Evolutionary conservation across 1,139 yeast genomes (phyloP).

Genomic region (Pichia sorboxylosa): DNA sequence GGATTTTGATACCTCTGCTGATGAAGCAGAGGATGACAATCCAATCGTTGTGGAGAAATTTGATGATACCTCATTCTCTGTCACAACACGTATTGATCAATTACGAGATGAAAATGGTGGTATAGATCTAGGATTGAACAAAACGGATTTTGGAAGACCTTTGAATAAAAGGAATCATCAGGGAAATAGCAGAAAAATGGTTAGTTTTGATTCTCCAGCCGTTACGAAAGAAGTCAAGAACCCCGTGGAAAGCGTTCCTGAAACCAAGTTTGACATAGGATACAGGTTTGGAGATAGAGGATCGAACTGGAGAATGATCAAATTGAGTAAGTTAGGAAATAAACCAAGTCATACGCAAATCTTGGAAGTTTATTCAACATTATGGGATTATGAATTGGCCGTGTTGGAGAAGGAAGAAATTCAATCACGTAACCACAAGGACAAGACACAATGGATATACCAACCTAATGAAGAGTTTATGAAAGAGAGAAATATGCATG

Average conservation of each 20-base stretch:
- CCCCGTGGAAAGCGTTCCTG: not conserved
- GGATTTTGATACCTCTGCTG: slow-evolving; percentile 16
- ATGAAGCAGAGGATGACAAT: slow-evolving; percentile 9
- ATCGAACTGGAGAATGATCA: slow-evolving; percentile 27
- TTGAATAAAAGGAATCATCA: not conserved
- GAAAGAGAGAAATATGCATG: slow-evolving; percentile 1
- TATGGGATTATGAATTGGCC: slow-evolving; percentile 19
- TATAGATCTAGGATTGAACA: slow-evolving; percentile 8
- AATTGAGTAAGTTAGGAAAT: slow-evolving; percentile 15
- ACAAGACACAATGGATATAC: slow-evolving; percentile 10
- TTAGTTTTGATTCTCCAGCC: slow-evolving; percentile 3
- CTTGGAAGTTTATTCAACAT: slow-evolving; percentile 9
- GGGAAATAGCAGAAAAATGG: slow-evolving; percentile 5
- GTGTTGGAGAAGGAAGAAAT: slow-evolving; percentile 24
- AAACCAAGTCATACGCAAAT: slow-evolving; percentile 10
- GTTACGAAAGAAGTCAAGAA: not conserved
- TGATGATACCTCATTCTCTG: not conserved
- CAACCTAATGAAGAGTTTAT: slow-evolving; percentile 18
- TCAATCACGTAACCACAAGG: slow-evolving; percentile 13
- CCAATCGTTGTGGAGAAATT: slow-evolving; percentile 10
- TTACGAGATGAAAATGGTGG: slow-evolving; percentile 8
- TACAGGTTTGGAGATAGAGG: slow-evolving; percentile 28
- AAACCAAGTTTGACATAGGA: slow-evolving; percentile 4
- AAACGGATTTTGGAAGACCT: slow-evolving; percentile 3
- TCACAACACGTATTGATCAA: slow-evolving; percentile 3